phyloP scores from a whole-genome alignment of 2,329 filamentous ascomycete species.

The Tolypocladium ovalisporum region DNA sequence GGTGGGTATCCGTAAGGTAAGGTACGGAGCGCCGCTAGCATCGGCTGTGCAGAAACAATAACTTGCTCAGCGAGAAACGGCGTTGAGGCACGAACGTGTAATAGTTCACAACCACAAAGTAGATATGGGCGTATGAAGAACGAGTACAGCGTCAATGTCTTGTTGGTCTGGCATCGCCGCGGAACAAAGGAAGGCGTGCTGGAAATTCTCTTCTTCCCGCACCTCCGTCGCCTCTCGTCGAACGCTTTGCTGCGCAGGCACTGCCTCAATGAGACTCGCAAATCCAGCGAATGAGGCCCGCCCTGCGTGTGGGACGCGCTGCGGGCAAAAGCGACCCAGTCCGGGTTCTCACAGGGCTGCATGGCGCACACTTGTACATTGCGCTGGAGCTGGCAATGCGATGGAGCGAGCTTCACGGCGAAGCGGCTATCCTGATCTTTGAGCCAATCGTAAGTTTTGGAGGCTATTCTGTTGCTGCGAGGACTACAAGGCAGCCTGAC shows the following conservation, averaged over 20 bases:
- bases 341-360: neutral
- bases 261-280: neutral
- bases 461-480: neutral
- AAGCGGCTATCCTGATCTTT: no score
- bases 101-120: no score
- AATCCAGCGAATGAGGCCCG: neutral
- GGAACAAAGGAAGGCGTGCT: neutral
- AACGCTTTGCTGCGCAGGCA: neutral
- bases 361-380: neutral
- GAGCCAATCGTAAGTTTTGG: no score
- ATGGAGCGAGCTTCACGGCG: neutral
- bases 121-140: no score
- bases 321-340: neutral
- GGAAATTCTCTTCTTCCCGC: neutral
- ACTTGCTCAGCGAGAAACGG: neutral
- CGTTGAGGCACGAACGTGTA: no score
- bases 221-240: neutral
- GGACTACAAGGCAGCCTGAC: neutral
- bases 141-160: no score
- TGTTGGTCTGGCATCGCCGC: neutral
- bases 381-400: neutral
- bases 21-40: neutral
- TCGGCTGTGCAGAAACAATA: neutral
- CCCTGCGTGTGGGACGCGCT: neutral
- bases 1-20: neutral